Conservation (phyloP, 176 grass and related monocot species). For the Pharus latifolius region DNA sequence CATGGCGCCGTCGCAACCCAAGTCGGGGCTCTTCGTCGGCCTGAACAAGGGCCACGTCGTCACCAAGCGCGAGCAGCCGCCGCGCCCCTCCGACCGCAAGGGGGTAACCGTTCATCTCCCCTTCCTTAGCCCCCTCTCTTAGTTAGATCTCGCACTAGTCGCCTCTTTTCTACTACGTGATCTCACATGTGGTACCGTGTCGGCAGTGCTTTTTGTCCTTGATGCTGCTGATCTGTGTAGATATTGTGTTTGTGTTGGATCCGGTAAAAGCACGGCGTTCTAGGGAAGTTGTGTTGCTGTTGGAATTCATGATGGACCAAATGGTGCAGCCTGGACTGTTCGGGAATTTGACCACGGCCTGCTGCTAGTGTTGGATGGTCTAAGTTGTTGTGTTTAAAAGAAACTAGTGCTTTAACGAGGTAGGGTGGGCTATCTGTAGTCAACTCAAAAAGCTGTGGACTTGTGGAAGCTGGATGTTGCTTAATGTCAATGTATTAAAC, state of each 20-base stretch:
- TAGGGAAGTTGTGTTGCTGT: neutral
- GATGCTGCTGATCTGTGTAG: neutral
- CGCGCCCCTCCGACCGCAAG: constrained; percentile 48
- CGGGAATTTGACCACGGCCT: neutral
- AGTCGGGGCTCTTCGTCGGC: constrained; percentile 55
- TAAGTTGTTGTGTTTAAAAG: neutral
- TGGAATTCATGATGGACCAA: neutral
- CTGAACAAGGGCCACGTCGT: constrained; percentile 60
- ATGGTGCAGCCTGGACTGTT: neutral
- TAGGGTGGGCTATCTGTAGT: neutral
- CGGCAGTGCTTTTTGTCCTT: neutral
- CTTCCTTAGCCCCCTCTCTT: neutral
- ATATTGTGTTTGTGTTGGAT: neutral
- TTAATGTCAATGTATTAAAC: neutral
- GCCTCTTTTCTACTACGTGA: neutral
- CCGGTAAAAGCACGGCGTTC: neutral
- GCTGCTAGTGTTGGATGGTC: neutral
- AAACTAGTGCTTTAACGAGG: neutral
- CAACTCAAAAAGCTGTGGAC: neutral
- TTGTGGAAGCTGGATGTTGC: too few relatives aligned
- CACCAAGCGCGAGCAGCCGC: constrained; percentile 51
- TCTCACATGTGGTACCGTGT: neutral
- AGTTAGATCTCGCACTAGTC: neutral
- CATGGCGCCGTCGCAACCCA: constrained; percentile 51
- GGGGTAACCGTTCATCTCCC: constrained; percentile 14